These are phyloP conservation scores for Cladosporium sp. DNA, from an alignment of 2,329 filamentous ascomycete genomes.

Conservation along the genomic window DNA sequence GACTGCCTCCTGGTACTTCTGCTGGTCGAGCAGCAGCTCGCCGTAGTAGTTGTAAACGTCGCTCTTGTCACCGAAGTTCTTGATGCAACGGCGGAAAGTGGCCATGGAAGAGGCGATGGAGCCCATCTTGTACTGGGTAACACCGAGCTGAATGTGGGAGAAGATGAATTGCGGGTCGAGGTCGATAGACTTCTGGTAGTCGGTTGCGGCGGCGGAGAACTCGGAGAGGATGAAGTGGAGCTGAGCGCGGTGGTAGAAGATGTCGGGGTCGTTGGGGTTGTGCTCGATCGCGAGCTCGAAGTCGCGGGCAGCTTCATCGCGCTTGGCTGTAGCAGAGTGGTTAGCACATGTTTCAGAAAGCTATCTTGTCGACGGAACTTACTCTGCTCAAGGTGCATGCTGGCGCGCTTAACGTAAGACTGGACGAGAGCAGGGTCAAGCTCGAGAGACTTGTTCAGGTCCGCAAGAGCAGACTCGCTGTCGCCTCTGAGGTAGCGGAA, in stretches of 20 bases:
- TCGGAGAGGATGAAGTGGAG: slow-evolving; percentile 97
- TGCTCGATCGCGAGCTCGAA: slow-evolving; percentile 82
- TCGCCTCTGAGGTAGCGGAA: slow-evolving; percentile 92
- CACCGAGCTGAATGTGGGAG: slow-evolving; percentile 97
- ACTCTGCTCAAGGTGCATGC: slow-evolving; percentile 94
- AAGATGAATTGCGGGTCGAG: slow-evolving; percentile 96
- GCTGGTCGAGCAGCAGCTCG: slow-evolving; percentile 92
- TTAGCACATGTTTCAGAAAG: too few species aligned
- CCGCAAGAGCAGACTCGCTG: slow-evolving; percentile 73
- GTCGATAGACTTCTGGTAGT: slow-evolving; percentile 99
- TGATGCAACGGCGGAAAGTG: slow-evolving; percentile 94
- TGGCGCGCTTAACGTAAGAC: slow-evolving; percentile 97
- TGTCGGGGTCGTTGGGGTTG: slow-evolving; percentile 86
- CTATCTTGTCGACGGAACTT: slow-evolving; percentile 32
- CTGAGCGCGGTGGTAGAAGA: slow-evolving; percentile 98
- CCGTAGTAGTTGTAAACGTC: slow-evolving; percentile 99
- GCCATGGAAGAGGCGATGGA: slow-evolving; percentile 97
- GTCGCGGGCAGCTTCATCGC: slow-evolving; percentile 80
- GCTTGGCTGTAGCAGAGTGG: slow-evolving; percentile 55
- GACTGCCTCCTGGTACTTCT: slow-evolving; percentile 91
- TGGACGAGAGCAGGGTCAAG: slow-evolving; percentile 84
- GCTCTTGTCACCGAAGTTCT: slow-evolving; percentile 95
- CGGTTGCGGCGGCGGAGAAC: slow-evolving; percentile 88
- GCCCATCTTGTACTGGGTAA: slow-evolving; percentile 99
- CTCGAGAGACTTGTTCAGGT: slow-evolving; percentile 90